Percentiles rank a stretch among this genome's conserved stretches.
phyloP scores from a whole-genome alignment of 768 basidiomycete species.

The Lactifluus volemus region DNA sequence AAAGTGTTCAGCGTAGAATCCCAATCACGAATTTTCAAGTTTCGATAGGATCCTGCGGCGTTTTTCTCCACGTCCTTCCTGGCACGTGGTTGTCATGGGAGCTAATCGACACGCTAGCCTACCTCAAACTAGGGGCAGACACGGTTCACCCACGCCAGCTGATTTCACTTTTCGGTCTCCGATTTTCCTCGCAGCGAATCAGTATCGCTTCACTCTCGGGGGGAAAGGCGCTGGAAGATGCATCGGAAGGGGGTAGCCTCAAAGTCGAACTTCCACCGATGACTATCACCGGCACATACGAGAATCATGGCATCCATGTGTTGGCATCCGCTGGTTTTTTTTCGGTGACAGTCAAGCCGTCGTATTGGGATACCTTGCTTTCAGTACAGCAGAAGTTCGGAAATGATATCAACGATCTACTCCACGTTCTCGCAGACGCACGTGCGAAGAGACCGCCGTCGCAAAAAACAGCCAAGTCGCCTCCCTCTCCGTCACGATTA shows the following conservation, averaged over 20 bases:
- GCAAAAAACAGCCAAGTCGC: not conserved
- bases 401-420: constrained; percentile 77
- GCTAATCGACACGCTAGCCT: constrained; percentile 40
- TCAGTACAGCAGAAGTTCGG: constrained; percentile 85
- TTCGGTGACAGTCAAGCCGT: constrained; percentile 66
- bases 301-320: constrained; percentile 41
- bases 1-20: not conserved
- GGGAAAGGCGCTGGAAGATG: constrained; percentile 21
- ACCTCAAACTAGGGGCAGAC: constrained; percentile 31
- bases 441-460: constrained; percentile 27
- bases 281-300: constrained; percentile 50
- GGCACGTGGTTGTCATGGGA: constrained; percentile 84
- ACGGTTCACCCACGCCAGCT: constrained; percentile 28
- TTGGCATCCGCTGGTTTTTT: constrained; percentile 60
- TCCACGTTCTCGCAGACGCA: constrained; percentile 57
- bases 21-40: constrained; percentile 42
- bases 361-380: constrained; percentile 76
- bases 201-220: constrained; percentile 45
- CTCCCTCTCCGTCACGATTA: constrained; percentile 13
- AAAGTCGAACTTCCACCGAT: constrained; percentile 60
- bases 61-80: constrained; percentile 77
- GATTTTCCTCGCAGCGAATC: constrained; percentile 51
- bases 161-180: constrained; percentile 50
- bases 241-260: constrained; percentile 37
- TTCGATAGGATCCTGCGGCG: constrained; percentile 40